Evolutionary conservation across 805 yeast genomes (phyloP).

Genomic region (Metschnikowia shivogae): DNA sequence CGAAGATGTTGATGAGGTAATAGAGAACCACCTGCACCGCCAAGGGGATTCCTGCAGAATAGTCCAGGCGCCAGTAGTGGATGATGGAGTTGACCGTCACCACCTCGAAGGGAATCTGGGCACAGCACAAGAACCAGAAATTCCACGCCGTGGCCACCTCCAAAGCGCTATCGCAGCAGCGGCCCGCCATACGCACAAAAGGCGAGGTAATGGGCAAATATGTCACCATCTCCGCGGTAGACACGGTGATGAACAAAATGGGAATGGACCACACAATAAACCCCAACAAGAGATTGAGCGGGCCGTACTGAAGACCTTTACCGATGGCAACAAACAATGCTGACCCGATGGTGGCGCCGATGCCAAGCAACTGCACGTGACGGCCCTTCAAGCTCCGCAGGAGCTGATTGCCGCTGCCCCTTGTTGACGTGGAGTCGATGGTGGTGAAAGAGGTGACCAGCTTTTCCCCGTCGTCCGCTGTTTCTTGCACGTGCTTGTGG

Average conservation of each 20-base stretch:
- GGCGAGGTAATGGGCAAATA: conserved; percentile 76
- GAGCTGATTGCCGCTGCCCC: conserved; percentile 14
- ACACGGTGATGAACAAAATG: conserved; percentile 59
- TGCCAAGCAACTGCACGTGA: conserved; percentile 74
- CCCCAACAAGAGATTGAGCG: conserved; percentile 61
- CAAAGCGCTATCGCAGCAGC: conserved; percentile 71
- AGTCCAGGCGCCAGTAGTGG: conserved; percentile 78
- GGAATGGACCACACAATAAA: conserved; percentile 69
- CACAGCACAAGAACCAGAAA: conserved; percentile 71
- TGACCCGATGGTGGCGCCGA: conserved; percentile 81
- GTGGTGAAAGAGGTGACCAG: conserved; percentile 6
- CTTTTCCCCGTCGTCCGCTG: not conserved
- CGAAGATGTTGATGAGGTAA: conserved; percentile 45
- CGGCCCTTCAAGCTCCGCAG: conserved; percentile 54
- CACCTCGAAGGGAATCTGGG: conserved; percentile 78
- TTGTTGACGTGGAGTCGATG: conserved; percentile 9
- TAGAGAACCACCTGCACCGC: conserved; percentile 62
- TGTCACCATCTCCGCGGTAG: conserved; percentile 77
- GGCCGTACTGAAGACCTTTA: conserved; percentile 57
- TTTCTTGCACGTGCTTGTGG: not conserved
- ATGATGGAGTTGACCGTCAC: conserved; percentile 75
- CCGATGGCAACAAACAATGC: conserved; percentile 76
- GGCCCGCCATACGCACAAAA: conserved; percentile 66
- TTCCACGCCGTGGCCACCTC: conserved; percentile 79
- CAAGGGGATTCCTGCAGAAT: conserved; percentile 66